These are phyloP conservation scores for Picea abies DNA, from an alignment of 83 land plant genomes.

Conservation along the genomic window DNA sequence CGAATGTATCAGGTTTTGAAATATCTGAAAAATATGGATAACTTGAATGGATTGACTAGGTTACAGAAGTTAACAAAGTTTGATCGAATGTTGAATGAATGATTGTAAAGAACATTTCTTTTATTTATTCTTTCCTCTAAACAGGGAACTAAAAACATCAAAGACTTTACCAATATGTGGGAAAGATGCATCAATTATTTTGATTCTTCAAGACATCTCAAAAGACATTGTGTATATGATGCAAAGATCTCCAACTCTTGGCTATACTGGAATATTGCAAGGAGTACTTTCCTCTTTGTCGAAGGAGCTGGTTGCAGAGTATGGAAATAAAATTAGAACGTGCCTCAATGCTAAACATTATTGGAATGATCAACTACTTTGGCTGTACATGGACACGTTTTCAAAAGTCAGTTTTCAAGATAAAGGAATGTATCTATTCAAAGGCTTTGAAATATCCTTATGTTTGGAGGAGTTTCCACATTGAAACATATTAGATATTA, in stretches of 20 bases:
- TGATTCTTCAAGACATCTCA: slow-evolving; percentile 27
- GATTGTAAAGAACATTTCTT: slow-evolving; percentile 2
- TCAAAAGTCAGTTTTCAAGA: background rate
- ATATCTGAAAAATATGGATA: slow-evolving; percentile 7
- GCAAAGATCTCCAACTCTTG: slow-evolving; percentile 22
- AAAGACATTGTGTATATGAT: background rate
- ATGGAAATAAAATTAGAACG: slow-evolving; percentile 3
- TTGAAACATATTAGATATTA: no score
- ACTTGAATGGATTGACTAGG: background rate
- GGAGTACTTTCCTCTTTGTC: slow-evolving; percentile 21
- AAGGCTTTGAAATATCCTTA: slow-evolving; percentile 27
- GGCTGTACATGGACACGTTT: background rate
- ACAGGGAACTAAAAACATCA: background rate
- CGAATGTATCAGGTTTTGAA: no score
- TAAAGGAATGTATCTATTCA: background rate
- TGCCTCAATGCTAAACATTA: background rate
- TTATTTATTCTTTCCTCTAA: slow-evolving; percentile 21
- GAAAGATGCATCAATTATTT: slow-evolving; percentile 9
- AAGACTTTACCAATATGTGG: slow-evolving; percentile 22
- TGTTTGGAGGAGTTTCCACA: background rate
- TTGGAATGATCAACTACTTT: slow-evolving; percentile 33
- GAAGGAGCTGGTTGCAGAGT: slow-evolving; percentile 19
- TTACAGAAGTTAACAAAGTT: no score
- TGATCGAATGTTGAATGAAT: no score
- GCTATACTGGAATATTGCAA: slow-evolving; percentile 32